phyloP scores from a whole-genome alignment of 768 basidiomycete species.

The Mycena pura region DNA sequence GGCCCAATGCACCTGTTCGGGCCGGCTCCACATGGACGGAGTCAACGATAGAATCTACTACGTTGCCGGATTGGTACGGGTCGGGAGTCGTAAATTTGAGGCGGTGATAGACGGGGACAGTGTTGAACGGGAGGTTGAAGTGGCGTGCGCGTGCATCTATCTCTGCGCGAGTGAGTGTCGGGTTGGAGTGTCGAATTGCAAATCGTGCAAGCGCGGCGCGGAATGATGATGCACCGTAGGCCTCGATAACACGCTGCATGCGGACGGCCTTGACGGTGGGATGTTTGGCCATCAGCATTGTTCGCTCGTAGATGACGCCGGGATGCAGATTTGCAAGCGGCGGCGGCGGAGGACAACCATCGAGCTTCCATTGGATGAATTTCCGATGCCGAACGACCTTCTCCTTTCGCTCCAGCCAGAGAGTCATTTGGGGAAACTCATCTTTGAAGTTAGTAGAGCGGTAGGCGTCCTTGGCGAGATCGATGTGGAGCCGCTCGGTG shows the following conservation, averaged over 20 bases:
- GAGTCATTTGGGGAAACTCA: conserved; percentile 46
- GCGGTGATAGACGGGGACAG: background rate
- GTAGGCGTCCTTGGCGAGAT: conserved; percentile 40
- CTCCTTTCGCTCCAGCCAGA: conserved; percentile 44
- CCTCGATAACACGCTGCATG: background rate
- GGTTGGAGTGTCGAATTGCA: background rate
- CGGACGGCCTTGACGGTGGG: background rate
- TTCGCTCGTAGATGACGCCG: background rate
- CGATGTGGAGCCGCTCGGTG: conserved; percentile 33
- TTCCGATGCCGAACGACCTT: conserved; percentile 30
- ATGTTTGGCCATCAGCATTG: background rate
- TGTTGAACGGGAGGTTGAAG: background rate
- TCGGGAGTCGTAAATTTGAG: background rate
- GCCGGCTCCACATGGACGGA: conserved; percentile 22
- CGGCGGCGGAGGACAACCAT: background rate
- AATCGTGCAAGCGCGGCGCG: background rate
- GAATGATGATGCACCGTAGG: background rate
- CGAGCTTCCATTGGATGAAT: conserved; percentile 25
- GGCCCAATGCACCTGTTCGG: conserved; percentile 11
- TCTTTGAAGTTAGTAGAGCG: conserved; percentile 34
- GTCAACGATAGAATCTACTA: background rate
- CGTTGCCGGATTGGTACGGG: background rate
- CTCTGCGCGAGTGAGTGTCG: background rate
- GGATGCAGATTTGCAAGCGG: background rate
- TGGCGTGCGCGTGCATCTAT: background rate